Base-by-base conservation (phyloP, 2,329 filamentous ascomycete genomes). In the Pseudodiploospora longispora region DNA sequence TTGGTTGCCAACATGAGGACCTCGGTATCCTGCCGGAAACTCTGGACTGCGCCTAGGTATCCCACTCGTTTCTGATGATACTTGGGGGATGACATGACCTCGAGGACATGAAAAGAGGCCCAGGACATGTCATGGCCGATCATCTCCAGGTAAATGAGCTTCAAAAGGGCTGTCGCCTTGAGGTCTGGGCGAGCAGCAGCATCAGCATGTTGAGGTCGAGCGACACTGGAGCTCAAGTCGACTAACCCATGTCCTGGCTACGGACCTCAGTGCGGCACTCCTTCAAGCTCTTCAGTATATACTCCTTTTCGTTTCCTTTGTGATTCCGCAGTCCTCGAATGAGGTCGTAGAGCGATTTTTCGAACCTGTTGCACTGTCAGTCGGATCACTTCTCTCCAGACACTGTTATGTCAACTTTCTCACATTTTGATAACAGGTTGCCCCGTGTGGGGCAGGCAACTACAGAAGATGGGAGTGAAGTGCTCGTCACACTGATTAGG, bases 91-190 rank as follows among this genome's bases (percentile, higher is more conserved):
- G 90, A 95, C 93, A 98, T 98, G 68, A 98, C 93, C 69, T 98
- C 93, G 39, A 98, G 82, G 42, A 97, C 91, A 63, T 98, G 87
- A 68, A 98, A 98, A 9, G 90, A 90, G 4, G 93, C 93, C 93
- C 93, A 98, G 3, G 91, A 96, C 93, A 98, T 98, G 67, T 97
- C 93, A 63, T 97, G 87, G 10, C 93, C 93, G 55, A 97, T 90
- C 93, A 98, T 98, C 64, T 98, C 93, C 53, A 98, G 80, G 64
- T 98, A 98, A 42, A 96, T 84, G 56, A 98, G 78, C 72, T 98
- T 98, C 59, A 98, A 73, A 43, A 98, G 76, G 38, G 93, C 93
- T 31, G 89, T 97, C 19, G 93, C 90, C 74, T 98, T 98, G 67
- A 95, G 78, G 69, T 97, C 90, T 87, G 47, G 42, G 39, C 42